Percentiles rank a stretch among this genome's conserved stretches.
These are phyloP conservation scores for Neoarthrinium moseri DNA, from an alignment of 2,329 filamentous ascomycete genomes.

Conservation along the genomic window DNA sequence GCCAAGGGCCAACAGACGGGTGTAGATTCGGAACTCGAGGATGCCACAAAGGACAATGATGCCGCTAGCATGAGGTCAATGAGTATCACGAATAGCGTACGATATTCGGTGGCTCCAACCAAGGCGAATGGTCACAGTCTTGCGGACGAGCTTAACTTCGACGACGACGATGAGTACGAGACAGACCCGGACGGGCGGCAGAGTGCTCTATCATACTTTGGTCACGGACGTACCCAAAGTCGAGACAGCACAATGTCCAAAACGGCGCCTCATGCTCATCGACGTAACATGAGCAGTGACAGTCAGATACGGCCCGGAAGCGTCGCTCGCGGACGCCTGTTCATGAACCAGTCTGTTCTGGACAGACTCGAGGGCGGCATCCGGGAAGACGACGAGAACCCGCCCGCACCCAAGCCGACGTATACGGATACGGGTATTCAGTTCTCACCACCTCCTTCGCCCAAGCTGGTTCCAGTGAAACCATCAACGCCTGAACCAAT, in stretches of 20 bases:
- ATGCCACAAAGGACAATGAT: constrained; percentile 65
- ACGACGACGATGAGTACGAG: constrained; percentile 73
- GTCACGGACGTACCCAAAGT: constrained; percentile 54
- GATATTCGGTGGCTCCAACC: constrained; percentile 67
- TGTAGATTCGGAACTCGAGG: constrained; percentile 59
- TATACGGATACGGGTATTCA: constrained; percentile 80
- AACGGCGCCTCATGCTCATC: constrained; percentile 38
- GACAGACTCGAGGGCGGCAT: constrained; percentile 54
- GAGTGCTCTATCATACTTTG: constrained; percentile 53
- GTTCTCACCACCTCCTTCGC: constrained; percentile 79
- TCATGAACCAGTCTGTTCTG: constrained; percentile 53
- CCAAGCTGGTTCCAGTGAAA: constrained; percentile 44
- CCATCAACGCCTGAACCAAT: constrained; percentile 42
- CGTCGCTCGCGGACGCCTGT: constrained; percentile 50
- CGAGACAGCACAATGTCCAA: constrained; percentile 52
- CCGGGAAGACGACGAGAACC: constrained; percentile 47
- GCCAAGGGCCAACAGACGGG: constrained; percentile 34
- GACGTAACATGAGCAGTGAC: constrained; percentile 57
- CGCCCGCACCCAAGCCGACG: constrained; percentile 37
- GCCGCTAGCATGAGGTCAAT: constrained; percentile 70
- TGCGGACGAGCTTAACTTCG: constrained; percentile 87
- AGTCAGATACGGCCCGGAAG: constrained; percentile 56
- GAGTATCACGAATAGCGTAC: constrained; percentile 70
- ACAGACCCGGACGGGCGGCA: constrained; percentile 71
- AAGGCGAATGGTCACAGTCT: constrained; percentile 71